Evolutionary conservation across 1,284 basidiomycete genomes (phyloP).

Genomic region (Sanghuangporus sanghuang): DNA sequence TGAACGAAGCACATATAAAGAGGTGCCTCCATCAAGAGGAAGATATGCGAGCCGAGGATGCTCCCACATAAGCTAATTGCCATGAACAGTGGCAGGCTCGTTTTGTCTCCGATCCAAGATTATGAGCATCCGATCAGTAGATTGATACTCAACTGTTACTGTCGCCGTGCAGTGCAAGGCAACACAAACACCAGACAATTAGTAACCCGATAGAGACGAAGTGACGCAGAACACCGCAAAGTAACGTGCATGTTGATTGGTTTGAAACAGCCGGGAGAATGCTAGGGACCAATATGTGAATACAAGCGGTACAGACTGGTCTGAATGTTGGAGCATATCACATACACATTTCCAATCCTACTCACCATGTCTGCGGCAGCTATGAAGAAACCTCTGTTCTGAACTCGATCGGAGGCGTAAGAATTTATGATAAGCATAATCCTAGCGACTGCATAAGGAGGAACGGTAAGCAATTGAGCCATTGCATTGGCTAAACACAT

Average conservation of each 20-base stretch:
- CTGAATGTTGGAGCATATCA: slow-evolving; percentile 4
- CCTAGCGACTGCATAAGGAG: slow-evolving; percentile 74
- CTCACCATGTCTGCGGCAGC: slow-evolving; percentile 42
- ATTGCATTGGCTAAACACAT: slow-evolving; percentile 38
- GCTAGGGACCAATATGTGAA: not conserved
- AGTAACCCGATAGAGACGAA: slow-evolving; percentile 58
- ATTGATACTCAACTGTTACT: not conserved
- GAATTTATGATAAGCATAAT: slow-evolving; percentile 59
- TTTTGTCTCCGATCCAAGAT: slow-evolving; percentile 74
- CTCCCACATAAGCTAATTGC: slow-evolving; percentile 72
- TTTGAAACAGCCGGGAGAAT: slow-evolving; percentile 41
- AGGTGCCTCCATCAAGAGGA: slow-evolving; percentile 58
- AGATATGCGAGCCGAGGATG: slow-evolving; percentile 67
- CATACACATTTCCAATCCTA: slow-evolving; percentile 64
- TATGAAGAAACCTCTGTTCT: slow-evolving; percentile 67
- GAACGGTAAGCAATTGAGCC: slow-evolving; percentile 72
- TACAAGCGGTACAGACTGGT: not conserved
- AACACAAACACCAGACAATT: slow-evolving; percentile 65
- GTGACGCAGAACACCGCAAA: slow-evolving; percentile 69
- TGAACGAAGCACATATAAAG: slow-evolving; percentile 44
- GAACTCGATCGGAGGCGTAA: slow-evolving; percentile 65
- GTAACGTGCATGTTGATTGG: slow-evolving; percentile 50
- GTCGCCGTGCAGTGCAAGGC: not conserved
- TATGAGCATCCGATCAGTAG: slow-evolving; percentile 54
- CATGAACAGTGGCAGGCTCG: slow-evolving; percentile 70